These are phyloP conservation scores for Myxozyma mucilagina DNA, from an alignment of 805 yeast species.

Conservation along the genomic window DNA sequence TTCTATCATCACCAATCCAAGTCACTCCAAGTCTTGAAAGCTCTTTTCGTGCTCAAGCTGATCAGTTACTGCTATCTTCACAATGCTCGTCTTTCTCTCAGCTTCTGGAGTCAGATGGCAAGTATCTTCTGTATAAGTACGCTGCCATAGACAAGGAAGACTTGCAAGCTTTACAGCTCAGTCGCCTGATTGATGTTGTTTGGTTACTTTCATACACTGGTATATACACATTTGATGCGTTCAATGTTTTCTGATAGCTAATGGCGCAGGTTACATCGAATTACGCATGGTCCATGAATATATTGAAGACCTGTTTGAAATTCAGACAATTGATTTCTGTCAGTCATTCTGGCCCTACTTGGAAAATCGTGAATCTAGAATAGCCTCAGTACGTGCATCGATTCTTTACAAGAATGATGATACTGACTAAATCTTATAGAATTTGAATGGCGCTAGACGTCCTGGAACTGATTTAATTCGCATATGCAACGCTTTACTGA, in stretches of 20 bases:
- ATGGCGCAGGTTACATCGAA: conserved; percentile 23
- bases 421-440: background rate
- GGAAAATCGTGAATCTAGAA: conserved; percentile 34
- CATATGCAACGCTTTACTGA: conserved; percentile 40
- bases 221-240: background rate
- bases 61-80: background rate
- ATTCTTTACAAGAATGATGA: background rate
- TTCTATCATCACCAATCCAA: background rate
- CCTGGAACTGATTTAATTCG: conserved; percentile 43
- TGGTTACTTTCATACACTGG: conserved; percentile 1
- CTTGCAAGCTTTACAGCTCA: conserved; percentile 10
- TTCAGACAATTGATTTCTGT: conserved; percentile 40
- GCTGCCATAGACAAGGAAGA: conserved; percentile 10
- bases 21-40: background rate
- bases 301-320: conserved; percentile 41
- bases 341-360: conserved; percentile 42
- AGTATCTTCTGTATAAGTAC: conserved; percentile 21
- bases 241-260: background rate
- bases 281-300: conserved; percentile 33
- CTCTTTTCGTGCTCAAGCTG: background rate
- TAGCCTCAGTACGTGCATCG: conserved; percentile 28
- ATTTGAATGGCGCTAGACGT: conserved; percentile 36
- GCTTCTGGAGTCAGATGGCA: conserved; percentile 8
- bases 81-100: background rate
- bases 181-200: conserved; percentile 32